Evolutionary conservation across 2,329 filamentous ascomycete genomes (phyloP).

Genomic region (Grosmannia serpens): DNA sequence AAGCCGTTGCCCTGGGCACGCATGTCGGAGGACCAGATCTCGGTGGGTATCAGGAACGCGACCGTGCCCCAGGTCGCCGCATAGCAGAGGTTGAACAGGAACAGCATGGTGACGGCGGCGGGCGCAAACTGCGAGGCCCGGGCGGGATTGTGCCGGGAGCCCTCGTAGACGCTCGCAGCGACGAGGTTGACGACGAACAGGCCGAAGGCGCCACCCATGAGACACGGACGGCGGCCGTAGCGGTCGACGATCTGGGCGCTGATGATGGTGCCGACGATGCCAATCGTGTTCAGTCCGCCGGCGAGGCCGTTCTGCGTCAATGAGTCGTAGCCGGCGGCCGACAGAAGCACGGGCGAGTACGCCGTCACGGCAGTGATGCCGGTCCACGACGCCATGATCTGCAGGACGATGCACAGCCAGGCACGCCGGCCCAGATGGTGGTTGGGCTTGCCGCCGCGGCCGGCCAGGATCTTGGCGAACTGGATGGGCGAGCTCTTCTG

Average conservation of each 20-base stretch:
- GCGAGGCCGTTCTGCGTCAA: conserved; percentile 34
- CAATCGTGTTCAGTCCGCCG: conserved; percentile 38
- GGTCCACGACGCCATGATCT: conserved; percentile 32
- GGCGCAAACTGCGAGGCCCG: conserved; percentile 28
- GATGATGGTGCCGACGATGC: conserved; percentile 38
- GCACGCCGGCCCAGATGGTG: conserved; percentile 28
- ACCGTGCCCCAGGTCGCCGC: conserved; percentile 38
- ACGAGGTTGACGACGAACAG: conserved; percentile 28
- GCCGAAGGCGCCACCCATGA: conserved; percentile 26
- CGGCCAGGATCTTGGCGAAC: conserved; percentile 25
- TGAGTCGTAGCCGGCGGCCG: conserved; percentile 21
- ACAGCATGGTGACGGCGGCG: conserved; percentile 34
- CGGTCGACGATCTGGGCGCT: conserved; percentile 38
- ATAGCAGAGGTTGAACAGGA: conserved; percentile 39
- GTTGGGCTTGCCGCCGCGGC: conserved; percentile 21
- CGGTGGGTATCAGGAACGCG: conserved; percentile 38
- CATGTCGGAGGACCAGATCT: conserved; percentile 45
- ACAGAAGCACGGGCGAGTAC: conserved; percentile 23
- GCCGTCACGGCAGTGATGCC: conserved; percentile 29
- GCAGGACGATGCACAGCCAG: conserved; percentile 27
- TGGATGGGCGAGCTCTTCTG: conserved; percentile 25
- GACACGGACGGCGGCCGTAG: conserved; percentile 29
- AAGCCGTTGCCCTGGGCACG: conserved; percentile 49
- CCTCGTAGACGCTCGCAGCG: conserved; percentile 30
- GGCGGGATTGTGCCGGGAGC: conserved; percentile 21